Conservation (phyloP, 352 stramenopile species). For the Aphanomyces astaci region DNA sequence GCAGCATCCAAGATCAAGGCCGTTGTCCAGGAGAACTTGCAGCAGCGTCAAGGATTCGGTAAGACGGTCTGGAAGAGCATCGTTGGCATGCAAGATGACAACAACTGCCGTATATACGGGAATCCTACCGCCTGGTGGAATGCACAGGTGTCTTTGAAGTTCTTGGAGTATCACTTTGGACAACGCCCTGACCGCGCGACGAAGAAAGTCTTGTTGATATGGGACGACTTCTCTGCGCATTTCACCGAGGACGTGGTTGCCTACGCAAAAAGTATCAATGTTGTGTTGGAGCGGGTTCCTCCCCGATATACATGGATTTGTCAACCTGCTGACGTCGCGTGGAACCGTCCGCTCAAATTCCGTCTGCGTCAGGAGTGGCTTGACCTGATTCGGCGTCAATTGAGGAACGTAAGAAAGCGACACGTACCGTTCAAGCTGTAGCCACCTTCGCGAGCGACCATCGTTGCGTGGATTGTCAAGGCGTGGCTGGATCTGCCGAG, state of each 20-base stretch:
- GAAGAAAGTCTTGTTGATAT: constrained; percentile 22
- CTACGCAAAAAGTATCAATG: constrained; percentile 6
- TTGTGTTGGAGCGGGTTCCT: background rate
- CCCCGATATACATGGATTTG: constrained; percentile 22
- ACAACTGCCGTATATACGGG: background rate
- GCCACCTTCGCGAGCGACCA: background rate
- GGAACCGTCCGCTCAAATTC: constrained; percentile 25
- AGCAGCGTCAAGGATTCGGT: constrained; percentile 25
- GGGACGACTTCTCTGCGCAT: constrained; percentile 27
- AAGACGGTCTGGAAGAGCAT: constrained; percentile 25
- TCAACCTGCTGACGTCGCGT: constrained; percentile 25
- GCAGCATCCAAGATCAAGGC: background rate
- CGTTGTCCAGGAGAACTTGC: constrained; percentile 20
- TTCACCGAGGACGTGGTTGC: constrained; percentile 23
- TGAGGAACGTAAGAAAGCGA: background rate
- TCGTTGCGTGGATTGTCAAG: background rate
- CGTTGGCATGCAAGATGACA: background rate
- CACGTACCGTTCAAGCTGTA: background rate
- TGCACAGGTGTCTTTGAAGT: constrained; percentile 11
- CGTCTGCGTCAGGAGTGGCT: constrained; percentile 16
- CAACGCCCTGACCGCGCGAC: constrained; percentile 5
- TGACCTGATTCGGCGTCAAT: background rate
- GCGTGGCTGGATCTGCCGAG: background rate
- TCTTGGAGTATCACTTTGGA: constrained; percentile 24
- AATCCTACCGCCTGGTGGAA: constrained; percentile 25